These are phyloP conservation scores for Diospyros kaki DNA, from an alignment of 148 eudicot species.

Conservation along the genomic window DNA sequence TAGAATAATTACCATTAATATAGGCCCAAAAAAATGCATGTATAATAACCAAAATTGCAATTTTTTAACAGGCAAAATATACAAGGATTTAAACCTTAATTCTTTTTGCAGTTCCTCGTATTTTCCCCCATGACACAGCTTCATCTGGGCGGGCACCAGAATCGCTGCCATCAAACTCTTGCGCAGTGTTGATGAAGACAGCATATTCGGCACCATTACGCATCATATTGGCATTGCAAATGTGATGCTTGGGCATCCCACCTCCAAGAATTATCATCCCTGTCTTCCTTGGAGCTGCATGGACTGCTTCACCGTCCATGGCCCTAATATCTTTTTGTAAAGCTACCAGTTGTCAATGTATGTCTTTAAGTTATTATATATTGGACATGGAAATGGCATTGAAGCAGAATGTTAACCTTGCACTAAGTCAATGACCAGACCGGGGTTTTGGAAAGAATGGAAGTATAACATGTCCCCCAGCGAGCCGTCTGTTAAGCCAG, in stretches of 20 bases:
- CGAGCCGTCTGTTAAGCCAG: slow-evolving; percentile 91
- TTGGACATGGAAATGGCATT: neutral
- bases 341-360: neutral
- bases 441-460: slow-evolving; percentile 47
- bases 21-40: too few relatives aligned
- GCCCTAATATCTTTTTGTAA: slow-evolving; percentile 58
- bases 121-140: slow-evolving; percentile 86
- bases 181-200: slow-evolving; percentile 70
- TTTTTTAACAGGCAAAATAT: neutral
- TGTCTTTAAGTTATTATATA: neutral
- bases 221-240: slow-evolving; percentile 88
- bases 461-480: slow-evolving; percentile 76
- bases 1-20: neutral
- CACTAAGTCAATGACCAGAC: slow-evolving; percentile 62
- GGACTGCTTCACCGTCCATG: slow-evolving; percentile 67
- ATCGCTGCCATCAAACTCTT: slow-evolving; percentile 82
- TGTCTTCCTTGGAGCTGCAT: slow-evolving; percentile 70
- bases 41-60: neutral
- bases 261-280: slow-evolving; percentile 76
- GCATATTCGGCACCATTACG: slow-evolving; percentile 80
- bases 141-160: slow-evolving; percentile 84
- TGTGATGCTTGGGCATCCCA: slow-evolving; percentile 75
- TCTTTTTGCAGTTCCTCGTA: slow-evolving; percentile 63
- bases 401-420: slow-evolving; percentile 39
- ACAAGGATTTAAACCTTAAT: slow-evolving; percentile 39